Evolutionary conservation across 805 yeast genomes (phyloP).

Genomic region (Wickerhamiella slavikovae): DNA sequence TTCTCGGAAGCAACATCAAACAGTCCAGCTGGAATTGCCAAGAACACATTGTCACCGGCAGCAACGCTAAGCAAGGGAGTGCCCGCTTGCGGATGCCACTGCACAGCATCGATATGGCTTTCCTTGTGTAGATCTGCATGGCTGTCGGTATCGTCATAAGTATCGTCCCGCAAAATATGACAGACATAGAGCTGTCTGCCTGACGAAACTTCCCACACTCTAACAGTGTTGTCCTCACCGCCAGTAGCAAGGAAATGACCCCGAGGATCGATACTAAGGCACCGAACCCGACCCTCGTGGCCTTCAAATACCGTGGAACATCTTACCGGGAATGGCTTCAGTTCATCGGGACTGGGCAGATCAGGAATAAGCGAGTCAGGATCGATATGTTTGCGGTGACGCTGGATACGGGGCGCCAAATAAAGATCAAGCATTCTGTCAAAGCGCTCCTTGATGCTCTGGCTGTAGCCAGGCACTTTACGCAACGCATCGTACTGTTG

Average conservation of each 20-base stretch:
- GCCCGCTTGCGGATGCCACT: constrained; percentile 71
- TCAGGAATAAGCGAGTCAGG: constrained; percentile 93
- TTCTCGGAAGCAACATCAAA: constrained; percentile 80
- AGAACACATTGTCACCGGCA: constrained; percentile 59
- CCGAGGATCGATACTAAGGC: constrained; percentile 64
- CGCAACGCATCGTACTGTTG: constrained; percentile 65
- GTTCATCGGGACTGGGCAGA: constrained; percentile 87
- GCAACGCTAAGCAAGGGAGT: constrained; percentile 68
- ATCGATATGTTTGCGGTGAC: constrained; percentile 75
- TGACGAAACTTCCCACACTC: constrained; percentile 91
- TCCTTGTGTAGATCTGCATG: constrained; percentile 27
- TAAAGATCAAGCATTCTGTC: constrained; percentile 88
- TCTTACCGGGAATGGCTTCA: constrained; percentile 89
- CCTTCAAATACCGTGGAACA: constrained; percentile 73
- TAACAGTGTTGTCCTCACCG: constrained; percentile 85
- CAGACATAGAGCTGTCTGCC: constrained; percentile 74
- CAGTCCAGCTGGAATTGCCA: constrained; percentile 65
- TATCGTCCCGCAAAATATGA: constrained; percentile 18
- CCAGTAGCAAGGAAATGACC: constrained; percentile 97
- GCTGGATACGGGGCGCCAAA: constrained; percentile 89
- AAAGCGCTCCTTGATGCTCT: constrained; percentile 70
- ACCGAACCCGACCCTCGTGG: constrained; percentile 64
- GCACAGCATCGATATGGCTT: constrained; percentile 26
- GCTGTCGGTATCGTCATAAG: constrained; percentile 12
- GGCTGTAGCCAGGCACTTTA: constrained; percentile 83